Base-by-base conservation (phyloP, 169 alveolate species). In the Eimeria tenella region DNA sequence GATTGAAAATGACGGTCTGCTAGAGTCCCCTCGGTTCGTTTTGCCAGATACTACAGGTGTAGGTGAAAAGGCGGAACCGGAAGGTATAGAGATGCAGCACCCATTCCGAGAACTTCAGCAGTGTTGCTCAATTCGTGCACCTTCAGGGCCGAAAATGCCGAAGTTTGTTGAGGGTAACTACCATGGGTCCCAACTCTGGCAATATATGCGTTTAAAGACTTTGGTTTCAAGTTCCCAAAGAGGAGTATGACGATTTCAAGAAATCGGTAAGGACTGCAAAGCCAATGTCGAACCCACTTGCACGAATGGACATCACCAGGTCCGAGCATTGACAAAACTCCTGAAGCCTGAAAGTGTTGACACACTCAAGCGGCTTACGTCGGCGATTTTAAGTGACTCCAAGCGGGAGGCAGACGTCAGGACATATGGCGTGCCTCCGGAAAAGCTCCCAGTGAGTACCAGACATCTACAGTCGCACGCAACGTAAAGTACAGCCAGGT, bases 331-430 rank as follows among this genome's bases (percentile, higher is more conserved):
- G 17, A 70, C 70, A 0, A 90, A 77, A 79, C 52, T 90, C 49
- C 81, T 90, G 73, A 90, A 90, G 83, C 94, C 94, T 4, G 94
- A 90, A 17, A 90, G 77, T 19, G 52, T 90, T 13, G 62, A 62
- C 23, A 62, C 90, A 8, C 65, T 90, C 60, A 90, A 77, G 65
- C 84, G 77, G 71, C 81, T 90, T 0, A 75, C 94, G n/a, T 42
- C 23, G 15, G 55, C 89, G 10, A 81, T 55, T 6, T 49, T 55
- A 19, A 55, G 11, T 71, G 89, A 56, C 0, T 8, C 49, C 21
- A n/a, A 9, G 56, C 17, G 73, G 42, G 74, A 81, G 42, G 55
- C 89, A 15, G 55, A 52, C 21, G 9, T 55, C 21, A 70, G n/a
- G 23, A n/a, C 23, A 23, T 81, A 81, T 19, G 73, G 89, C 9